These are phyloP conservation scores for Musa troglodytarum DNA, from an alignment of 176 grass and related monocot species.

Conservation along the genomic window DNA sequence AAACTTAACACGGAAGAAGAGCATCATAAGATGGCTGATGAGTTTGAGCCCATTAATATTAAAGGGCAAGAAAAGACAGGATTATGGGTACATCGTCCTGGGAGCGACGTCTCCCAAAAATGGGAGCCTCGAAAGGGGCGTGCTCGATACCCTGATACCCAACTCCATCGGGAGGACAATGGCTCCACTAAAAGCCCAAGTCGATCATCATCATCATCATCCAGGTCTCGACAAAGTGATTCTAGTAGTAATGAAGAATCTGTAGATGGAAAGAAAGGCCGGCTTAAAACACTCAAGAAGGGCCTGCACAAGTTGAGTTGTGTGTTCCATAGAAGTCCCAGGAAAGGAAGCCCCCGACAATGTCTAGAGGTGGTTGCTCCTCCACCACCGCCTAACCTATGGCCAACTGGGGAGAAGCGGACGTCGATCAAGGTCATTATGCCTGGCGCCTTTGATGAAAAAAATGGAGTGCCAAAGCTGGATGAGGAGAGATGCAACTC, in stretches of 20 bases:
- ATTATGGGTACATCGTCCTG: constrained; percentile 79
- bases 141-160: constrained; percentile 33
- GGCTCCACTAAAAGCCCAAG: constrained; percentile 22
- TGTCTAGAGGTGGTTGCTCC: constrained; percentile 21
- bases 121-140: constrained; percentile 84
- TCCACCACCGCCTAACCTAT: constrained; percentile 43
- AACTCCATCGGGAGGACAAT: constrained; percentile 37
- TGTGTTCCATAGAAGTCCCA: constrained; percentile 45
- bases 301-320: constrained; percentile 48
- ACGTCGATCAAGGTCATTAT: constrained; percentile 47
- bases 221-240: constrained; percentile 52
- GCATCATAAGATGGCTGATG: constrained; percentile 36
- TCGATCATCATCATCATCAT: constrained; percentile 31
- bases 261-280: constrained; percentile 1
- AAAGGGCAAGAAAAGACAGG: constrained; percentile 71
- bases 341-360: constrained; percentile 31
- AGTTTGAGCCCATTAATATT: constrained; percentile 59
- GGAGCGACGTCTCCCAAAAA: constrained; percentile 52
- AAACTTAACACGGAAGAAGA: constrained; percentile 30
- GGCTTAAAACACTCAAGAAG: constrained; percentile 41
- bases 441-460: constrained; percentile 25
- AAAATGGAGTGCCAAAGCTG: constrained; percentile 8
- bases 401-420: constrained; percentile 47
- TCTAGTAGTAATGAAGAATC: constrained; percentile 48
- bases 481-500: constrained; percentile 26